These are phyloP conservation scores for Candida qinlingensis DNA, from an alignment of 805 yeast genomes.

Conservation along the genomic window DNA sequence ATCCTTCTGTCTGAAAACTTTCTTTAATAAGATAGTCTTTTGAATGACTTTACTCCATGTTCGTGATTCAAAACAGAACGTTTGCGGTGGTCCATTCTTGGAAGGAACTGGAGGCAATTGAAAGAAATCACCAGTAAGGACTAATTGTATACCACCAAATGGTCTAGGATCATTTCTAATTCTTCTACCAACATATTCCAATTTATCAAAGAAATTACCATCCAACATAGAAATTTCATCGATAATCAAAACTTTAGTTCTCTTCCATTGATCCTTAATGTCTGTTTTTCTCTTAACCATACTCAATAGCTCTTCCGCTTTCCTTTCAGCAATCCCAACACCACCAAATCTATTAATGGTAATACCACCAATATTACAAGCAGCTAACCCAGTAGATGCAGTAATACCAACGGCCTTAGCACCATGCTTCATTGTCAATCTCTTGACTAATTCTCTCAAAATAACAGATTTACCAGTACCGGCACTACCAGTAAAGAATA, in stretches of 20 bases:
- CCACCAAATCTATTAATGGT: conserved; percentile 86
- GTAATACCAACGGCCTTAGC: conserved; percentile 68
- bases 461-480: conserved; percentile 85
- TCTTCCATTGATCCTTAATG: conserved; percentile 54
- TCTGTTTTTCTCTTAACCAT: conserved; percentile 43
- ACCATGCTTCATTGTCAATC: conserved; percentile 40
- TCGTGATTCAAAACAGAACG: conserved; percentile 70
- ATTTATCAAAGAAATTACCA: conserved; percentile 66
- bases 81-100: conserved; percentile 28
- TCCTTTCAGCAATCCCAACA: conserved; percentile 65
- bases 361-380: conserved; percentile 86
- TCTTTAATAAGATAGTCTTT: conserved; percentile 63
- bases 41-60: conserved; percentile 64
- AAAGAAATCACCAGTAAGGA: conserved; percentile 92
- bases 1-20: conserved; percentile 91
- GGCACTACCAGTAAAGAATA: conserved; percentile 80
- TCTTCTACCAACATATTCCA: conserved; percentile 61
- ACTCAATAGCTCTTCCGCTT: conserved; percentile 29
- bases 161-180: conserved; percentile 50
- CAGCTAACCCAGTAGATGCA: conserved; percentile 96
- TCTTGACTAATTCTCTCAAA: conserved; percentile 54
- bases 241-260: conserved; percentile 65
- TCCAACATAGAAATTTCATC: conserved; percentile 97
- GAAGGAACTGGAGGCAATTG: conserved; percentile 86
- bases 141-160: conserved; percentile 91